A percentile compares a stretch with the other conserved stretches of the same genome.
Evolutionary conservation across 495 filamentous ascomycete species (phyloP).

Genomic region (Penicillium ochrochloron): DNA sequence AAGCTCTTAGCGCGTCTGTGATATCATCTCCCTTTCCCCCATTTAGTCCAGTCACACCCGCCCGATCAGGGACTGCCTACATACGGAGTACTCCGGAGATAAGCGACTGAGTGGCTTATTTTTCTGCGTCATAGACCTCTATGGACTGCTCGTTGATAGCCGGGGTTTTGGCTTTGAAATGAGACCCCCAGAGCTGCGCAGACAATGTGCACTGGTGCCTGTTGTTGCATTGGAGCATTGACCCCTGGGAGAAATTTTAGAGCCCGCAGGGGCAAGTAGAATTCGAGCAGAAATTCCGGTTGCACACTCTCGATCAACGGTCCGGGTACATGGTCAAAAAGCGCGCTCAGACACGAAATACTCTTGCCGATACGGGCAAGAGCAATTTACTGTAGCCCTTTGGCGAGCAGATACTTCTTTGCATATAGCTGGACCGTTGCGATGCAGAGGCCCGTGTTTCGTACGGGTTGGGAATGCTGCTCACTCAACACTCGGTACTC

Average conservation of each 20-base stretch:
- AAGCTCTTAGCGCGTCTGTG: constrained; percentile 1
- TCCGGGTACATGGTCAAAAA: background rate
- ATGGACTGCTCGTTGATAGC: background rate
- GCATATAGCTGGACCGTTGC: background rate
- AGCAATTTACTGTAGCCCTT: background rate
- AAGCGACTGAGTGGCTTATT: background rate
- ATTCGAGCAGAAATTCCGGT: background rate
- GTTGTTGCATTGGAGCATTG: background rate
- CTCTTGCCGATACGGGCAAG: background rate
- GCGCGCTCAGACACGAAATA: background rate
- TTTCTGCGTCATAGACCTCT: background rate
- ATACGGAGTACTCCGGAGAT: background rate
- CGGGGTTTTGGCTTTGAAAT: background rate
- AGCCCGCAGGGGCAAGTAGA: background rate
- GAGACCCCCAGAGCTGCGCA: background rate
- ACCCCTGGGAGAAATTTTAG: background rate
- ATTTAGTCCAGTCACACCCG: background rate
- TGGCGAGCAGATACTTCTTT: background rate
- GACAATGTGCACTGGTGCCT: background rate
- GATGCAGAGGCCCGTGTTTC: background rate
- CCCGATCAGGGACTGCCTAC: background rate
- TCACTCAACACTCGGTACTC: too few relatives aligned
- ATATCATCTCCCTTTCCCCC: background rate
- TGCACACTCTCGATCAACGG: too few relatives aligned
- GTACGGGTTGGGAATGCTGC: background rate